These are phyloP conservation scores for Hibiscus trionum DNA, from an alignment of 345 rosid genomes.

Conservation along the genomic window DNA sequence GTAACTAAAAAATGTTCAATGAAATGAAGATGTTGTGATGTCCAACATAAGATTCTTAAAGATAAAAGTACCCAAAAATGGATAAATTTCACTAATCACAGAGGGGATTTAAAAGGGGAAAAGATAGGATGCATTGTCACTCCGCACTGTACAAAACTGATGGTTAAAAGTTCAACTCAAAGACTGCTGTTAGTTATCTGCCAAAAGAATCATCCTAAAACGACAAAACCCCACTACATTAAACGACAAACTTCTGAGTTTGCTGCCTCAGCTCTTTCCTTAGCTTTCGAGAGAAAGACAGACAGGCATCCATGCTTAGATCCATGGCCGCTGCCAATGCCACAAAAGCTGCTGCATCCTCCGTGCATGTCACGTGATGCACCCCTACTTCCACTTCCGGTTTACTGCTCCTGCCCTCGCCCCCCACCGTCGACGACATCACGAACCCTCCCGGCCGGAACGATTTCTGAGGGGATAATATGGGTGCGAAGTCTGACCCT, in stretches of 20 bases:
- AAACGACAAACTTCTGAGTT: constrained; percentile 53
- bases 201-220: constrained; percentile 20
- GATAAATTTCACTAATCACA: neutral
- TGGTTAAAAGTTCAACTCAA: neutral
- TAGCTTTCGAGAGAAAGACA: constrained; percentile 63
- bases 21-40: neutral
- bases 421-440: constrained; percentile 84
- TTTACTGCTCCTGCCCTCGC: constrained; percentile 37
- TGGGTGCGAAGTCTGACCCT: constrained; percentile 49
- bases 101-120: neutral
- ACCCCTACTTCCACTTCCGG: constrained; percentile 84
- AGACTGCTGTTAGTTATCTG: neutral
- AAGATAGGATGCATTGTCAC: neutral
- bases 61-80: neutral
- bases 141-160: neutral
- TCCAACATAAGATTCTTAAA: neutral
- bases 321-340: constrained; percentile 96
- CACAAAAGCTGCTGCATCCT: constrained; percentile 94
- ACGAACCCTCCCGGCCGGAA: constrained; percentile 49
- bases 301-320: constrained; percentile 92
- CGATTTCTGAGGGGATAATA: constrained; percentile 7
- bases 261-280: constrained; percentile 74
- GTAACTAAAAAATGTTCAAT: neutral
- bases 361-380: constrained; percentile 90
- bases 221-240: constrained; percentile 34